Conservation (phyloP, 2,329 filamentous ascomycete genomes). For the Claviceps sp. region DNA sequence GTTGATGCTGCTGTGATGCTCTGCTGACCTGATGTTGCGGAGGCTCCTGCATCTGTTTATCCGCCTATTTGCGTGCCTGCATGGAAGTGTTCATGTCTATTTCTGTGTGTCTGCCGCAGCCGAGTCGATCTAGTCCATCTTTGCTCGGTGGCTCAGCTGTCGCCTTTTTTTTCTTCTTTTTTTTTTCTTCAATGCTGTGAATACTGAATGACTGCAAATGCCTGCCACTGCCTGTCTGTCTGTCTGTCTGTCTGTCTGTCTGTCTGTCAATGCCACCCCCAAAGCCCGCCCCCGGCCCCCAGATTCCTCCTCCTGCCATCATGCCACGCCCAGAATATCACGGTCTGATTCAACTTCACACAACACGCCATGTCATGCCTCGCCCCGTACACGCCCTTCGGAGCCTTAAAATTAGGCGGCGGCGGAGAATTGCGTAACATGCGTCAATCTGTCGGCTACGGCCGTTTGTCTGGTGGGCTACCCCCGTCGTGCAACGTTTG, state of each 20-base stretch:
- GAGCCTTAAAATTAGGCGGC: neutral
- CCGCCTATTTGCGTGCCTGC: neutral
- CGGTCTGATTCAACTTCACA: neutral
- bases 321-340: neutral
- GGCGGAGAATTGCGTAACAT: conserved; percentile 3
- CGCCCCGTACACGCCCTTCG: neutral
- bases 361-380: neutral
- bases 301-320: neutral
- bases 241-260: neutral
- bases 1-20: too few species aligned
- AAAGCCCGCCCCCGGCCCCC: too few species aligned
- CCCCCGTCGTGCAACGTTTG: conserved; percentile 2
- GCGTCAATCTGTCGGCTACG: neutral
- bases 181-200: too few species aligned
- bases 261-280: neutral
- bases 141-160: neutral
- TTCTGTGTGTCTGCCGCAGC: neutral
- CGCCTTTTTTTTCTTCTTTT: neutral
- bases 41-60: too few species aligned
- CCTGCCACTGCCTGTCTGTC: neutral
- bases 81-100: neutral
- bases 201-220: neutral
- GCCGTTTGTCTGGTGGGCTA: neutral
- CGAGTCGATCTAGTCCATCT: neutral
- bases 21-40: too few species aligned